phyloP scores from a whole-genome alignment of 805 yeast genomes.

The Candida easanensis region DNA sequence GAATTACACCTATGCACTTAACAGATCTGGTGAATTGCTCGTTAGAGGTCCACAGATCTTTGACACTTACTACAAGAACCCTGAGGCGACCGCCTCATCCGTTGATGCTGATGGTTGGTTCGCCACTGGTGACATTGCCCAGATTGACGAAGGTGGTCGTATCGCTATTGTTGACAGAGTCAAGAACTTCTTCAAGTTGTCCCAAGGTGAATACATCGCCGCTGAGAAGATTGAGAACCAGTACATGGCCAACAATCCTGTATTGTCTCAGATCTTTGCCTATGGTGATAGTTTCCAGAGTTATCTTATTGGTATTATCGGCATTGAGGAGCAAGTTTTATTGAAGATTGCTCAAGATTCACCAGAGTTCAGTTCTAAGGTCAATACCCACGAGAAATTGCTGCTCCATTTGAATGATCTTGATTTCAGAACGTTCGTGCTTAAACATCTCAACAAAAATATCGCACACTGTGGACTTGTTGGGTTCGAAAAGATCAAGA shows the following conservation, averaged over 20 bases:
- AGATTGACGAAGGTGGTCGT: slow-evolving; percentile 49
- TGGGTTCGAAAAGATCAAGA: slow-evolving; percentile 52
- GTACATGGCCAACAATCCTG: slow-evolving; percentile 52
- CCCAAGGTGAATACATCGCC: slow-evolving; percentile 69
- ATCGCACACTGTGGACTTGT: slow-evolving; percentile 35
- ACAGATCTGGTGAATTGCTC: slow-evolving; percentile 57
- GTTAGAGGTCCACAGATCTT: slow-evolving; percentile 66
- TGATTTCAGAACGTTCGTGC: slow-evolving; percentile 36
- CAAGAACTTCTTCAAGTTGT: slow-evolving; percentile 70
- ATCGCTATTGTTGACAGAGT: slow-evolving; percentile 68
- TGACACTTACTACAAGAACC: slow-evolving; percentile 51
- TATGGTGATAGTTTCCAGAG: slow-evolving; percentile 63
- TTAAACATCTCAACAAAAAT: slow-evolving; percentile 37
- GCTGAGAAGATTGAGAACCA: slow-evolving; percentile 72
- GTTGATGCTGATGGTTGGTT: slow-evolving; percentile 63
- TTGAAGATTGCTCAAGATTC: slow-evolving; percentile 18
- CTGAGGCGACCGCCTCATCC: slow-evolving; percentile 50
- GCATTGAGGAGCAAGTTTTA: slow-evolving; percentile 49
- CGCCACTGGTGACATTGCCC: slow-evolving; percentile 64
- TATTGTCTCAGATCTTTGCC: slow-evolving; percentile 51
- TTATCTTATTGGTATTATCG: slow-evolving; percentile 58
- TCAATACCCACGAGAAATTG: slow-evolving; percentile 24
- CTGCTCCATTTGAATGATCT: slow-evolving; percentile 24
- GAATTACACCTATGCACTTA: slow-evolving; percentile 44
- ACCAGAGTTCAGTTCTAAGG: slow-evolving; percentile 10